These are phyloP conservation scores for Cenococcum geophilum DNA, from an alignment of 495 filamentous ascomycete species.

Conservation along the genomic window DNA sequence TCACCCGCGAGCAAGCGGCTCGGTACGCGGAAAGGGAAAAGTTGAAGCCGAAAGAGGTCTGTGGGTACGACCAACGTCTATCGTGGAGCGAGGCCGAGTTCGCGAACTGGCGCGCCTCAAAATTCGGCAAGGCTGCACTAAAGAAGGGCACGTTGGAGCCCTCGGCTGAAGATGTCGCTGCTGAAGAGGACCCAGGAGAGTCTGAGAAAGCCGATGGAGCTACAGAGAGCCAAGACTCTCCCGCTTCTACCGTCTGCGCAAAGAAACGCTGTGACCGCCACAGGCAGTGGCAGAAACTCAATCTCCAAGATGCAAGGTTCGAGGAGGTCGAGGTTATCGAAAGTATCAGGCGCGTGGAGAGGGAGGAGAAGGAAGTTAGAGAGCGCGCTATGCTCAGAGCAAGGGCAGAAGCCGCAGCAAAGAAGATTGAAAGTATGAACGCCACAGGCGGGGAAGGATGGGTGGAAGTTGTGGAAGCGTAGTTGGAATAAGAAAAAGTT, in stretches of 20 bases:
- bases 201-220: background rate
- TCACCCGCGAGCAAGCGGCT: constrained; percentile 33
- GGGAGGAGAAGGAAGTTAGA: constrained; percentile 35
- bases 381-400: constrained; percentile 28
- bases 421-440: background rate
- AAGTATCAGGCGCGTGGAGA: constrained; percentile 35
- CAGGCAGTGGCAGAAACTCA: constrained; percentile 38
- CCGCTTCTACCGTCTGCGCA: constrained; percentile 27
- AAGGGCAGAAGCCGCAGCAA: constrained; percentile 1
- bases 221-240: constrained; percentile 6
- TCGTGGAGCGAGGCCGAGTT: constrained; percentile 59
- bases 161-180: constrained; percentile 9
- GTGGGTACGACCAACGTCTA: constrained; percentile 58
- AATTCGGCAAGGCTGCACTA: constrained; percentile 27
- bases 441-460: background rate
- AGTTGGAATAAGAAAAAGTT: too few relatives aligned
- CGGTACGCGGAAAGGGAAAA: constrained; percentile 32
- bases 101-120: constrained; percentile 35
- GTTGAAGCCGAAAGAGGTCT: constrained; percentile 52
- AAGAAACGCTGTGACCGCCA: constrained; percentile 40
- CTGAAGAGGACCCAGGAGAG: constrained; percentile 5
- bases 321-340: constrained; percentile 38
- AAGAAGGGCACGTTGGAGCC: constrained; percentile 25
- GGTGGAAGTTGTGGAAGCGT: background rate
- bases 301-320: constrained; percentile 38